phyloP scores from a whole-genome alignment of 2,329 filamentous ascomycete species.

The Pyrenophora tritici-repentis region DNA sequence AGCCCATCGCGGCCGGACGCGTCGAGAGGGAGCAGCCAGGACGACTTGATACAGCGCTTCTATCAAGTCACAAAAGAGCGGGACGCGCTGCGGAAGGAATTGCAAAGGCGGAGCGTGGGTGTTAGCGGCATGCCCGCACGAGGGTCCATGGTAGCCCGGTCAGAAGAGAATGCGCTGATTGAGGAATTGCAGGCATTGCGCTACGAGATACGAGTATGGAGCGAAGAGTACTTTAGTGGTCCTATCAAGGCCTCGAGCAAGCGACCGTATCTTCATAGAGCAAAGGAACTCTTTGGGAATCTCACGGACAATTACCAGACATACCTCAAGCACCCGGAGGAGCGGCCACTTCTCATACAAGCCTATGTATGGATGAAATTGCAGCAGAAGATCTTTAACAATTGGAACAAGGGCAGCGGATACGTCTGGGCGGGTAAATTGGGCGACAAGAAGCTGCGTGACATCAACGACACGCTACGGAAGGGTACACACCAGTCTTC shows the following conservation, averaged over 20 bases:
- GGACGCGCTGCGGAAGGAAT: constrained; percentile 44
- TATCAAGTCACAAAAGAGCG: constrained; percentile 47
- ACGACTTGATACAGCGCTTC: constrained; percentile 46
- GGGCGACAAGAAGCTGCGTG: constrained; percentile 44
- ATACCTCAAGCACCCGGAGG: constrained; percentile 40
- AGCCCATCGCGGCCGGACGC: constrained; percentile 43
- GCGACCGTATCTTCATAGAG: constrained; percentile 39
- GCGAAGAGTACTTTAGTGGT: constrained; percentile 43
- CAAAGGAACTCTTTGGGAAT: constrained; percentile 40
- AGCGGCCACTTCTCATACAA: constrained; percentile 45
- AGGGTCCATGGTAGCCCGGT: constrained; percentile 38
- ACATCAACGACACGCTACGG: constrained; percentile 44
- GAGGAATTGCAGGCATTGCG: constrained; percentile 43
- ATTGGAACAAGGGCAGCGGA: constrained; percentile 41
- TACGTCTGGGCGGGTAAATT: constrained; percentile 47
- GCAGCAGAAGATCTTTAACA: constrained; percentile 47
- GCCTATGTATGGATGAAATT: constrained; percentile 44
- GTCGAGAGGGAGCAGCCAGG: constrained; percentile 39
- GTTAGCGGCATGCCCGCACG: constrained; percentile 34
- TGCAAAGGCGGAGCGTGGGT: constrained; percentile 42
- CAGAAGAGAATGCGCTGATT: constrained; percentile 44
- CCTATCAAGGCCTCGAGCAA: constrained; percentile 32
- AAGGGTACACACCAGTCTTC: constrained; percentile 31
- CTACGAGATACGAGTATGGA: constrained; percentile 43
- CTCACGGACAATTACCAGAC: constrained; percentile 42